Evolutionary conservation across 106 monocot genomes (phyloP), one percentile per base, ranked within the genome.

Genomic region (Cymbidium sinense): DNA sequence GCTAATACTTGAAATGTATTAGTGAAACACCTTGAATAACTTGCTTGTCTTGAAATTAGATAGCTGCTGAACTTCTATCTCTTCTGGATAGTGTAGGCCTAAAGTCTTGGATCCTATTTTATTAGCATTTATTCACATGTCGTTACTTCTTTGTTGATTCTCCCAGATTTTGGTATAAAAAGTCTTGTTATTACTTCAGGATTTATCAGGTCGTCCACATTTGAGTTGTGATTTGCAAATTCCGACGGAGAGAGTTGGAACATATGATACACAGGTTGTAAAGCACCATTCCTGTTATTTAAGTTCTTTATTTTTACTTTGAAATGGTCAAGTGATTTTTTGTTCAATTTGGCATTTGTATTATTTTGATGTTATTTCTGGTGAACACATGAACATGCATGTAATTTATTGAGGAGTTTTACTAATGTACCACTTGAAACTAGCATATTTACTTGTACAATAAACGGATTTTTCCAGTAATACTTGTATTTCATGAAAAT

Each of bases 181-280:
- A 20, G 1, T 43, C 15, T 70, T 11, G n/a, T 82, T 81, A 13
- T 77, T 75, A 21, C 28, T 86, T 30, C 80, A 96, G 94, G 96
- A 96, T 94, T 78, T 96, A 79, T 96, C 96, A 50, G 96, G 96
- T 5, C 91, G 96, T 41, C 94, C 94, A 77, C 94, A 96, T 84
- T 86, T 94, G 81, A 88, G 81, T 77, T 96, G 82, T 79, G 88
- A 85, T 78, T 41, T 96, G 74, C 27, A 34, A 67, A 96, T 94
- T 55, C 94, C 88, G 50, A 94, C 94, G 17, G 81, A 94, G 81
- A 90, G 96, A 88, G 96, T 96, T 90, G 96, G 96, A 34, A 88
- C 83, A 35, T 96, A 96, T 76, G 96, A 96, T 55, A 96, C 96
- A n/a, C 96, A 96, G 91, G 96, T 96, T 84, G 28, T 67, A 13